phyloP scores from a whole-genome alignment of 768 basidiomycete species.

The Lactarius psammicola region DNA sequence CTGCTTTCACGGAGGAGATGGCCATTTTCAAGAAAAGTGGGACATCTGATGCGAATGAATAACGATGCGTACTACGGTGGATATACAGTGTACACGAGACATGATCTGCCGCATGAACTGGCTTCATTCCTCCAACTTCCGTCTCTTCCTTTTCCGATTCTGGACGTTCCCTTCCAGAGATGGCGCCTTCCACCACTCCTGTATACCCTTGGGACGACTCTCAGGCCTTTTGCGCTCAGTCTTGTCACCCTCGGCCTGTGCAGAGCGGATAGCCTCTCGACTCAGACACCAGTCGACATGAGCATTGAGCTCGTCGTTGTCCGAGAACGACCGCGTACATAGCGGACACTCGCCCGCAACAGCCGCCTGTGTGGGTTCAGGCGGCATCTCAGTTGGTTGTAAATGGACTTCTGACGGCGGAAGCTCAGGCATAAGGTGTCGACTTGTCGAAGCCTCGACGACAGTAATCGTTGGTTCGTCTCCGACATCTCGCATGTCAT shows the following conservation, averaged over 20 bases:
- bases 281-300: slow-evolving; percentile 91
- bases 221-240: slow-evolving; percentile 1
- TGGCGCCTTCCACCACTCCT: slow-evolving; percentile 22
- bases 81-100: background rate
- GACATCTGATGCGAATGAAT: background rate
- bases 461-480: background rate
- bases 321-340: slow-evolving; percentile 60
- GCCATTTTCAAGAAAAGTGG: too few relatives aligned
- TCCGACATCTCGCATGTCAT: slow-evolving; percentile 9
- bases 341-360: slow-evolving; percentile 61
- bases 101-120: background rate
- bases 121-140: slow-evolving; percentile 14
- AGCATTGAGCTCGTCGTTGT: slow-evolving; percentile 79
- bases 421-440: slow-evolving; percentile 15
- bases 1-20: too few relatives aligned
- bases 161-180: background rate
- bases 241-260: slow-evolving; percentile 43
- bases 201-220: background rate
- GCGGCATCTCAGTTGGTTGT: slow-evolving; percentile 2
- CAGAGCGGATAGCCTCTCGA: slow-evolving; percentile 69
- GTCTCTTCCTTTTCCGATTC: slow-evolving; percentile 14
- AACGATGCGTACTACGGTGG: background rate
- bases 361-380: slow-evolving; percentile 6
- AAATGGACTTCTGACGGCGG: slow-evolving; percentile 4
- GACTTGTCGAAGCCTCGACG: background rate